Evolutionary conservation across 75 land plant genomes (phyloP).

Genomic region (Gnetum montanum): DNA sequence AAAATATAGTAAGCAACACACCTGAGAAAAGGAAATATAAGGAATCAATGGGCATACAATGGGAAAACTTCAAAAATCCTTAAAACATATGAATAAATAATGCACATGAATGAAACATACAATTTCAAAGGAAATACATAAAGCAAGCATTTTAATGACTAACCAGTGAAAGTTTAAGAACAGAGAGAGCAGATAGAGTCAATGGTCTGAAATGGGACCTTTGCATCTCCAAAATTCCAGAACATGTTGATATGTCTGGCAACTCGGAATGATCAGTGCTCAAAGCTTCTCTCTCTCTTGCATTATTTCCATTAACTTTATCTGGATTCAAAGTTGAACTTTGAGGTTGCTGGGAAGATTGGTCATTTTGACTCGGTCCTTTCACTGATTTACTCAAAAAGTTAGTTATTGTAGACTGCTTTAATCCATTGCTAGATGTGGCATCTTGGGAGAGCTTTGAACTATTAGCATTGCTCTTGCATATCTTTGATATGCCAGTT

Average conservation of each 20-base stretch:
- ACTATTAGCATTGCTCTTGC: constrained; percentile 15
- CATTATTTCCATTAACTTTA: constrained; percentile 5
- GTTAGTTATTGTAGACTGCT: constrained; percentile 49
- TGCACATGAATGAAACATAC: too few relatives aligned
- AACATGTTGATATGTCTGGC: constrained; percentile 18
- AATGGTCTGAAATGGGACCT: constrained; percentile 71
- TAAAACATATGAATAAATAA: too few relatives aligned
- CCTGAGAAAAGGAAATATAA: too few relatives aligned
- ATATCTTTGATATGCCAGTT: constrained; percentile 8
- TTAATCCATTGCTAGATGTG: constrained; percentile 12
- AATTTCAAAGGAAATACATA: too few relatives aligned
- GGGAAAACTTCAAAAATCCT: too few relatives aligned
- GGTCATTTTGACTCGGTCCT: constrained; percentile 9
- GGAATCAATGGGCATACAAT: too few relatives aligned
- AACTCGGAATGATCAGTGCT: constrained; percentile 1
- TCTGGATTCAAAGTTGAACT: constrained; percentile 9
- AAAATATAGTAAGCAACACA: too few relatives aligned
- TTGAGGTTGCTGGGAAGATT: constrained; percentile 4
- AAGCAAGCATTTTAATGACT: constrained; percentile 1
- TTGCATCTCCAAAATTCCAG: constrained; percentile 38
- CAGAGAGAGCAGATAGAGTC: constrained; percentile 22
- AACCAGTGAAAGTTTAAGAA: constrained; percentile 57
- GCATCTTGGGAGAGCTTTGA: constrained; percentile 13
- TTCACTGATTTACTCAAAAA: constrained; percentile 34
- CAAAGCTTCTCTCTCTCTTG: constrained; percentile 4